phyloP scores from a whole-genome alignment of 116 monocot species.

The Zostera marina region DNA sequence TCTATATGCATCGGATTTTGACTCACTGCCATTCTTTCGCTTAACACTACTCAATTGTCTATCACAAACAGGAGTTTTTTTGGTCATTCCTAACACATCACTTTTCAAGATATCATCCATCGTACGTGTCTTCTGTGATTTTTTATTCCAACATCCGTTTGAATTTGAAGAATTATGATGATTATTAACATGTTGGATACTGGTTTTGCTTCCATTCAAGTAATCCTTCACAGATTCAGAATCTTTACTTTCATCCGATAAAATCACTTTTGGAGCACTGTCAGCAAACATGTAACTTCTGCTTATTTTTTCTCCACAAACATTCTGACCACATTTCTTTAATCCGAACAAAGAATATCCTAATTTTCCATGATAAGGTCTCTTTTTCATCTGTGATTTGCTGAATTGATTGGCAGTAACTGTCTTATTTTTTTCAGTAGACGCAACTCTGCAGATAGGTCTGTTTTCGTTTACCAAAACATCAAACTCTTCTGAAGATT shows the following conservation, averaged over 20 bases:
- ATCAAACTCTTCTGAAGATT: neutral
- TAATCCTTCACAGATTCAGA: neutral
- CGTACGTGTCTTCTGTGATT: conserved; percentile 28
- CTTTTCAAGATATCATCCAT: conserved; percentile 51
- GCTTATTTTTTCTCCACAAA: neutral
- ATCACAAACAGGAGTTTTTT: conserved; percentile 1
- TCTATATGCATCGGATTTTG: neutral
- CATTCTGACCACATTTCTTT: neutral
- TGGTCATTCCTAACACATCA: conserved; percentile 5
- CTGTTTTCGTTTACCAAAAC: neutral
- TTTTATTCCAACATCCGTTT: conserved; percentile 10
- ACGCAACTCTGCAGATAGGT: neutral
- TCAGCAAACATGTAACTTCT: neutral
- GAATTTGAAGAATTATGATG: neutral
- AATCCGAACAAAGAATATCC: neutral
- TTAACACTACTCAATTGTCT: neutral
- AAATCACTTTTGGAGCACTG: neutral
- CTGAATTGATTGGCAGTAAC: neutral
- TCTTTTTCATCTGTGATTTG: neutral
- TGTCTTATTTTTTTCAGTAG: neutral
- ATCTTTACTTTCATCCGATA: neutral
- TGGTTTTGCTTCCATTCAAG: conserved; percentile 4
- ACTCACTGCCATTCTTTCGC: neutral
- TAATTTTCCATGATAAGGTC: neutral
- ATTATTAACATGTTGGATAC: neutral